phyloP scores from a whole-genome alignment of 2,329 filamentous ascomycete genomes.

The Cytospora schulzeri region DNA sequence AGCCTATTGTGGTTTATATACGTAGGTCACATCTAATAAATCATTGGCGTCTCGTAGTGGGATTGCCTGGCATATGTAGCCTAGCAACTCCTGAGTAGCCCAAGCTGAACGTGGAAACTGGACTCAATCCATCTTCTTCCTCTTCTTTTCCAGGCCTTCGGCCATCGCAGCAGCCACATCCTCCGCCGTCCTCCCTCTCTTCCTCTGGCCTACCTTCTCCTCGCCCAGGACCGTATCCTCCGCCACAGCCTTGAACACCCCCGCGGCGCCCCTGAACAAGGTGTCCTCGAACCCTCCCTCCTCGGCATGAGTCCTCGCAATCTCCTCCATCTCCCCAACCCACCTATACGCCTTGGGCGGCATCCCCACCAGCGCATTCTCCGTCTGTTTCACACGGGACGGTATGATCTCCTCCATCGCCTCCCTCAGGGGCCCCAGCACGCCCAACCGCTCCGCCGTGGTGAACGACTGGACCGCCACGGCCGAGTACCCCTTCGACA shows the following conservation, averaged over 20 bases:
- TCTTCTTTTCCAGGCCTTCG: constrained; percentile 43
- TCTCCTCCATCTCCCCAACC: constrained; percentile 78
- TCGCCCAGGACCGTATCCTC: constrained; percentile 61
- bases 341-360: constrained; percentile 77
- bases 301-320: constrained; percentile 64
- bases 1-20: no score
- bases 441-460: constrained; percentile 64
- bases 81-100: no score
- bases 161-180: constrained; percentile 55
- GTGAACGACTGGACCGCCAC: constrained; percentile 72
- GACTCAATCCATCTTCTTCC: constrained; percentile 31
- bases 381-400: constrained; percentile 46
- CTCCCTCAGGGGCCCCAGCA: constrained; percentile 59
- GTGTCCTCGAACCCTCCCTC: constrained; percentile 63
- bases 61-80: no score
- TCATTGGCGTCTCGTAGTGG: no score
- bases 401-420: constrained; percentile 58
- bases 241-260: constrained; percentile 63
- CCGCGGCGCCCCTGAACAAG: constrained; percentile 62
- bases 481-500: constrained; percentile 67
- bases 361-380: constrained; percentile 54
- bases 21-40: no score
- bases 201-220: constrained; percentile 28
- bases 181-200: constrained; percentile 37
- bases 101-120: no score